Evolutionary conservation across 2,329 filamentous ascomycete species (phyloP).

Genomic region (Xylariaceae sp.): DNA sequence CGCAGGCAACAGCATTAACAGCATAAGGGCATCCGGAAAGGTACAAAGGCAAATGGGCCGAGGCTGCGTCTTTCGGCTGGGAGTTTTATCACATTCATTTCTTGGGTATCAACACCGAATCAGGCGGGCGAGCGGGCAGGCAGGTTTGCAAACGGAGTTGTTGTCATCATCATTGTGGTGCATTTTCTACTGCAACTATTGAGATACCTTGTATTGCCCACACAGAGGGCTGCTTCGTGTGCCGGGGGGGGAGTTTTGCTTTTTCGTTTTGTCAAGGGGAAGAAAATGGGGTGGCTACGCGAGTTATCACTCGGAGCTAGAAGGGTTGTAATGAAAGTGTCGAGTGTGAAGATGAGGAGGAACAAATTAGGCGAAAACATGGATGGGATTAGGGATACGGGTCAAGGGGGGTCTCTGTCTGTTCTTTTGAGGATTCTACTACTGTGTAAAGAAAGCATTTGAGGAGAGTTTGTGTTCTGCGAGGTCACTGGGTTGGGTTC

Average conservation of each 20-base stretch:
- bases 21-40: conserved; percentile 19
- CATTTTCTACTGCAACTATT: conserved; percentile 9
- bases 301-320: conserved; percentile 9
- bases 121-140: neutral
- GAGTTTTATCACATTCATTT: too few relatives aligned
- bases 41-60: conserved; percentile 22
- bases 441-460: conserved; percentile 17
- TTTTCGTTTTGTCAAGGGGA: neutral
- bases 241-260: neutral
- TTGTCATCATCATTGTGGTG: conserved; percentile 4
- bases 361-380: conserved; percentile 4
- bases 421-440: conserved; percentile 1
- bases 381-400: conserved; percentile 7
- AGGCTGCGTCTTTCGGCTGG: conserved; percentile 18
- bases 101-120: conserved; percentile 12
- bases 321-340: conserved; percentile 13
- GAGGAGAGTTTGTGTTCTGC: conserved; percentile 12
- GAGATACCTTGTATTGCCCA: conserved; percentile 8
- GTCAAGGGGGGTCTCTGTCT: conserved; percentile 6
- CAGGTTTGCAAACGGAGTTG: conserved; percentile 13
- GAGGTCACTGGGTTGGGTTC: conserved; percentile 6
- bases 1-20: conserved; percentile 6
- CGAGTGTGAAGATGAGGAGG: neutral
- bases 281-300: neutral
- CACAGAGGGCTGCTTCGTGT: neutral